phyloP scores from a whole-genome alignment of 192 early-diverging fungal species.

The Backusella mclennaniae region DNA sequence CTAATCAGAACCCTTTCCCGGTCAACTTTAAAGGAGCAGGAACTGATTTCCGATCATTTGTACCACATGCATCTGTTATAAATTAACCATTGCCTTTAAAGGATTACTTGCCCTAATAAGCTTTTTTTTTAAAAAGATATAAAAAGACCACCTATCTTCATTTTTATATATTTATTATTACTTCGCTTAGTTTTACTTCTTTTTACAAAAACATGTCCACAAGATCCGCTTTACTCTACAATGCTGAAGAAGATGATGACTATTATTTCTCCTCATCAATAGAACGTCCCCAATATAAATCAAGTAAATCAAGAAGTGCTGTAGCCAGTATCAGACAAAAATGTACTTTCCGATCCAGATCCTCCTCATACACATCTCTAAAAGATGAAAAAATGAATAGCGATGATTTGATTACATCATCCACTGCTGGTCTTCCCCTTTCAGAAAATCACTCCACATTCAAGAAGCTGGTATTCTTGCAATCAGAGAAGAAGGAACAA shows the following conservation, averaged over 20 bases:
- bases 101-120: background rate
- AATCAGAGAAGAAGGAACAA: background rate
- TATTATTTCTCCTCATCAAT: background rate
- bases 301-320: background rate
- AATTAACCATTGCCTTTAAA: background rate
- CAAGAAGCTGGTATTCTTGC: background rate
- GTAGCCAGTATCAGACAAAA: background rate
- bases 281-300: background rate
- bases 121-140: background rate
- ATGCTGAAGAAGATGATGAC: background rate
- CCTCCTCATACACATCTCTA: background rate
- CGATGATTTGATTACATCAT: background rate
- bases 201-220: background rate
- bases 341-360: background rate
- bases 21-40: background rate
- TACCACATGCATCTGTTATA: background rate
- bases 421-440: background rate
- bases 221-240: background rate
- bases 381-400: background rate
- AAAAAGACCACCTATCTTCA: background rate
- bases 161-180: background rate
- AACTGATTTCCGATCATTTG: constrained; percentile 4
- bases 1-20: background rate
- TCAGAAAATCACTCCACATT: background rate
- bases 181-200: background rate